phyloP scores from a whole-genome alignment of 2,329 filamentous ascomycete species.

The Endoconidiophora polonica region DNA sequence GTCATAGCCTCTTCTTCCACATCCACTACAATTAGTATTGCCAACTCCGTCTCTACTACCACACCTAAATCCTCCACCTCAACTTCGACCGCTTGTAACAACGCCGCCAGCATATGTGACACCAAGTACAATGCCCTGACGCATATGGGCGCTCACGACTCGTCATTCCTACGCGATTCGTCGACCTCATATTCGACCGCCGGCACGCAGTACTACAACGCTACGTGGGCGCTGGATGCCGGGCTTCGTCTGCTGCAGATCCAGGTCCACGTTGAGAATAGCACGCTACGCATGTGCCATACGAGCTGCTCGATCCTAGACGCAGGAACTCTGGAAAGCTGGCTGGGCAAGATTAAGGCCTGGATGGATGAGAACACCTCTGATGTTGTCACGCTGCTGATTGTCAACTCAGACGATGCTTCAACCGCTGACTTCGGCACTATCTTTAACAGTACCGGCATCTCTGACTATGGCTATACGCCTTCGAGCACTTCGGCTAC shows the following conservation, averaged over 20 bases:
- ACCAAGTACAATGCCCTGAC: constrained; percentile 61
- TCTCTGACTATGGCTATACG: constrained; percentile 44
- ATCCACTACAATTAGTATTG: not conserved
- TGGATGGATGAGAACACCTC: constrained; percentile 57
- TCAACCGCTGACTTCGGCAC: constrained; percentile 35
- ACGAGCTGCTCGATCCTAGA: constrained; percentile 50
- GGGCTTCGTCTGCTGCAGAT: constrained; percentile 56
- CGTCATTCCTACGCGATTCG: constrained; percentile 50
- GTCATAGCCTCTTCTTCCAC: not conserved
- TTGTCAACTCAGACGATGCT: constrained; percentile 53
- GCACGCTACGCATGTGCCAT: constrained; percentile 54
- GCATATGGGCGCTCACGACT: constrained; percentile 62
- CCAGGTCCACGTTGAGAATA: constrained; percentile 34
- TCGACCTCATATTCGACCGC: constrained; percentile 44
- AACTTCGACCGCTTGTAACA: constrained; percentile 48
- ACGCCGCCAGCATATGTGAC: constrained; percentile 57
- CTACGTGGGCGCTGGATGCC: constrained; percentile 50
- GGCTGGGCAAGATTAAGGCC: constrained; percentile 44
- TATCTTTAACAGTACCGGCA: constrained; percentile 39
- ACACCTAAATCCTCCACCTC: constrained; percentile 3
- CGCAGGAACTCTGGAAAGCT: constrained; percentile 45
- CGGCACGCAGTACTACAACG: constrained; percentile 61
- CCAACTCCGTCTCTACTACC: constrained; percentile 15
- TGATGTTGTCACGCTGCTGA: constrained; percentile 58
- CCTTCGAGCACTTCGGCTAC: constrained; percentile 29